Base-by-base conservation (phyloP, 768 basidiomycete species). In the Podaxis sp. region DNA sequence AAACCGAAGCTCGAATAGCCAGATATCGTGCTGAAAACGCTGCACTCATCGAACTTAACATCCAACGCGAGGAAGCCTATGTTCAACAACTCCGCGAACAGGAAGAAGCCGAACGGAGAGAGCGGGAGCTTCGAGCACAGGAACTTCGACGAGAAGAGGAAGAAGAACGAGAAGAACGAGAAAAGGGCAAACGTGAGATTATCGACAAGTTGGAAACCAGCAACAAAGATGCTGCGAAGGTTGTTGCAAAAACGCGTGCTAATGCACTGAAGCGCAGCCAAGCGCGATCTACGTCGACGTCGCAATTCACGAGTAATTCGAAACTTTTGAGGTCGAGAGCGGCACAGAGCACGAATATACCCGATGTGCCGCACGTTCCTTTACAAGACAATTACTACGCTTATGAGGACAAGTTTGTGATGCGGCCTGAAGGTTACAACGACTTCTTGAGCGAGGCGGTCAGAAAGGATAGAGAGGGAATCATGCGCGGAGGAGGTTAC, bases 401-500 rank as follows among this genome's bases (percentile, higher is more conserved):
- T 2, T 92, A 90, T 66, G 87, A 91, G 52, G 88, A 91, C 67
- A 79, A 81, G 76, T 91, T 83, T 69, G 72, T 75, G 24, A 58
- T 92, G 56, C 77, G 76, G 58, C 75, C 68, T n/a, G 76, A 76
- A 33, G 78, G 79, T 12, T 95, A 95, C 74, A 79, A 87, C 54
- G 92, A 93, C 67, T 82, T 87, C 46, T 78, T 83, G 68, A 92
- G 90, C 66, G 90, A 91, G 61, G 88, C 88, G 13, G 88, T 93
- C 20, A 78, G 89, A 67, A 83, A 84, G 67, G 91, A 93, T 70
- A 75, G 85, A 61, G 90, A 90, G 64, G 90, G 89, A 13, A 86
- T 89, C 66, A 90, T 90, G 88, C 80, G 88, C 48, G 93, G 86
- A 22, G 94, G 93, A 8, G 94, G 94, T 8, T 96, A 93, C 71